Conservation (phyloP, 2,329 filamentous ascomycete genomes). For the Colletotrichum tropicale region DNA sequence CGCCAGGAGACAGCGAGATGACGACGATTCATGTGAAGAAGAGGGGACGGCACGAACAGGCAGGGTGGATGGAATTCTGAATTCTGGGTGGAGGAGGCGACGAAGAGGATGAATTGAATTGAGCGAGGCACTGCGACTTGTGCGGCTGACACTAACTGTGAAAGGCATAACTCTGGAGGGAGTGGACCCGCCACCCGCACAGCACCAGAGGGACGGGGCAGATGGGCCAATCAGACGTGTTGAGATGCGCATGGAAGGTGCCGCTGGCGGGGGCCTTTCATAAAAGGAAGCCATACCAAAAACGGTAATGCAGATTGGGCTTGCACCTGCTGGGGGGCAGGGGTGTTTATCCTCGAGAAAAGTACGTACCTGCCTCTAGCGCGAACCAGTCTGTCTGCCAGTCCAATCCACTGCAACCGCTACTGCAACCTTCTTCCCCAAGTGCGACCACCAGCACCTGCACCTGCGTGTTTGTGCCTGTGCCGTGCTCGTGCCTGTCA, state of each 20-base stretch:
- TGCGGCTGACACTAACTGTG: not conserved
- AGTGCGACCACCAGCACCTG: not conserved
- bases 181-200: not conserved
- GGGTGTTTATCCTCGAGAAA: not conserved
- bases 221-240: not conserved
- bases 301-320: not conserved
- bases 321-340: not conserved
- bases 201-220: not conserved
- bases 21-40: slow-evolving; percentile 8
- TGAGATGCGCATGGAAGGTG: not conserved
- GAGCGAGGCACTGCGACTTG: not conserved
- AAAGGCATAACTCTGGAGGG: not conserved
- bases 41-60: not conserved
- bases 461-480: not conserved
- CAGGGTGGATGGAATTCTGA: not conserved
- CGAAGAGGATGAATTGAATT: not conserved
- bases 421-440: slow-evolving; percentile 21
- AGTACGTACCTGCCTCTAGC: not conserved
- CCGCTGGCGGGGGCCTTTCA: not conserved
- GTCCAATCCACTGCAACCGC: slow-evolving; percentile 5
- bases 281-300: not conserved
- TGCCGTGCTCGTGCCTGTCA: not conserved
- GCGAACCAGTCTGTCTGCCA: not conserved
- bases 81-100: not conserved
- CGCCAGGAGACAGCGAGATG: not conserved